Base-by-base conservation (phyloP, 2,329 filamentous ascomycete genomes). In the Elsinoe australis region DNA sequence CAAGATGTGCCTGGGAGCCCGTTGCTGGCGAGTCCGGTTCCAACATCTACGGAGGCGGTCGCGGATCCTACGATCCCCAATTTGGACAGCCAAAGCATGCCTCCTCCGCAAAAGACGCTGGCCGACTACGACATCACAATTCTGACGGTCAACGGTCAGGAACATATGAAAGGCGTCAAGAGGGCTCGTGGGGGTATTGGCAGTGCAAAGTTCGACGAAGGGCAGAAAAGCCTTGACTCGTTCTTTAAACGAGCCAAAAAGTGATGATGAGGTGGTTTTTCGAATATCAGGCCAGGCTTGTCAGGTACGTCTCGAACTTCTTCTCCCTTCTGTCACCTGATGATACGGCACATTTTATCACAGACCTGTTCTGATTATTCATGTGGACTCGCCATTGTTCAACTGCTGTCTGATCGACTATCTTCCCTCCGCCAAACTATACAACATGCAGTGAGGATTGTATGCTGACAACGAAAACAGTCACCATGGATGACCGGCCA, bases 111-210 rank as follows among this genome's bases (percentile, higher is more conserved):
- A n/a, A n/a, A n/a, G n/a, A n/a, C n/a, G 22, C 50, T 65, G 5
- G 26, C 53, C 14, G 64, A 64, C n/a, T 74, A 70, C 68, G 67
- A 62, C 10, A 69, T 73, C 14, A 63, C 70, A 5, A 72, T 94
- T 21, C 63, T 76, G 36, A 70, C 70, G 4, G 72, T 87, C 53
- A 90, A 95, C 61, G 77, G 76, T 52, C 74, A 77, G 51, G 74
- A 78, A 3, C 89, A 95, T 64, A 74, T 95, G 2, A 66, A 70
- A 35, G 79, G 81, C 21, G 69, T 95, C 50, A 89, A 82, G 62
- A 84, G 87, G 64, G 90, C 87, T 6, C 72, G 83, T 18, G 86
- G 87, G 22, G 88, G 88, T 3, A 84, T 95, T 49, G 87, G 87
- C 48, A 92, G 83, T 57, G 75, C 84, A 31, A 74, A 75, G 49